Evolutionary conservation across 2,329 filamentous ascomycete genomes (phyloP).

Genomic region (Colletotrichum sp.): DNA sequence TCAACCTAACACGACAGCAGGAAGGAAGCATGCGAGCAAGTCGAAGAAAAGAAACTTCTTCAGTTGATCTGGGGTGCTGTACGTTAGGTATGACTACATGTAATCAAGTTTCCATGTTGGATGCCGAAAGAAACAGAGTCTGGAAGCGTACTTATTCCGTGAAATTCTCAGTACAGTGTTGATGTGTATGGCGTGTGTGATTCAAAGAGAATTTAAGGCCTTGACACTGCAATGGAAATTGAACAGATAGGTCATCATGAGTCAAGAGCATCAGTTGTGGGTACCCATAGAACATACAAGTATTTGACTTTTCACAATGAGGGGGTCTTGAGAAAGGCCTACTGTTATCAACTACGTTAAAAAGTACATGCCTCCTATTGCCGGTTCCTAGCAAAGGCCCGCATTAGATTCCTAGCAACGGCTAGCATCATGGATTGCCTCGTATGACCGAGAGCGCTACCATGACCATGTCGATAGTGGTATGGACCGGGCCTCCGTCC

Average conservation of each 20-base stretch:
- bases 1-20: not conserved
- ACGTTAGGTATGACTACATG: not conserved
- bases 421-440: too few species aligned
- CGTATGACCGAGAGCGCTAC: too few species aligned
- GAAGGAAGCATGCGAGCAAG: not conserved
- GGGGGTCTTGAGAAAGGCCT: too few species aligned
- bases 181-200: not conserved
- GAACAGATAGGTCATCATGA: not conserved
- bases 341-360: too few species aligned
- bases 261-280: not conserved
- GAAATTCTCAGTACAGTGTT: fast-evolving
- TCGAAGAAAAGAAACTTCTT: not conserved
- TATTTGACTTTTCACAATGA: too few species aligned
- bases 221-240: not conserved
- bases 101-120: not conserved
- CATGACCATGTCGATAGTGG: too few species aligned
- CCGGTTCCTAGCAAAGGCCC: too few species aligned
- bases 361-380: too few species aligned
- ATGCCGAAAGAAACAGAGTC: not conserved
- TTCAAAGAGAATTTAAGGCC: not conserved
- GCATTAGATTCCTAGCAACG: too few species aligned
- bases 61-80: not conserved
- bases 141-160: not conserved
- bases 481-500: too few species aligned
- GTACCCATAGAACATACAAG: not conserved